These are phyloP conservation scores for Orbilia oligospora DNA, from an alignment of 2,329 filamentous ascomycete genomes.

Conservation along the genomic window DNA sequence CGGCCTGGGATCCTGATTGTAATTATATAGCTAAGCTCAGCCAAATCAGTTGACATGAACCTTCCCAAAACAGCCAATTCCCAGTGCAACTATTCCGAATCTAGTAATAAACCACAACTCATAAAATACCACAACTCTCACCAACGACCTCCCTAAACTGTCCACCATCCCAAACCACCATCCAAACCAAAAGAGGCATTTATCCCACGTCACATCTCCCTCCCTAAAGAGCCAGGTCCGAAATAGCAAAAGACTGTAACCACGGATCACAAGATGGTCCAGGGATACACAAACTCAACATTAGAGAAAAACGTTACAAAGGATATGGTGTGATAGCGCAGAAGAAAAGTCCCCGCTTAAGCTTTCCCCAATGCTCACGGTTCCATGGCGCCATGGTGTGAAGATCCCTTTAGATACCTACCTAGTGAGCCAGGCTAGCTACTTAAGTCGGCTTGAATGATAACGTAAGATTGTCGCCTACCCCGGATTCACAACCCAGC, in stretches of 20 bases:
- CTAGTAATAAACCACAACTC: not conserved
- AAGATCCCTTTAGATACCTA: not conserved
- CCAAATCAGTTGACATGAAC: too few relatives aligned
- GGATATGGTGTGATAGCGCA: not conserved
- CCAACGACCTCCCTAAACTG: not conserved
- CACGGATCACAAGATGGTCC: slow-evolving; percentile 5
- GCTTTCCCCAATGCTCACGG: not conserved
- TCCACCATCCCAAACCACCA: not conserved
- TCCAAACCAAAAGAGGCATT: slow-evolving; percentile 5
- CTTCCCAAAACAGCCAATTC: not conserved
- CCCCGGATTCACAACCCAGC: not conserved
- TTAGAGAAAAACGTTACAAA: not conserved
- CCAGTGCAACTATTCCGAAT: not conserved
- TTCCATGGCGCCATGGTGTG: not conserved
- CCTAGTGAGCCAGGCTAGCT: not conserved
- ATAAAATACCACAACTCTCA: slow-evolving; percentile 7
- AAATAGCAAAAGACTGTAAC: slow-evolving; percentile 13
- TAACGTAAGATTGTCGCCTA: not conserved
- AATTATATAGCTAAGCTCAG: too few relatives aligned
- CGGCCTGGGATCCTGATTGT: too few relatives aligned
- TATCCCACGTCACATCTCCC: not conserved
- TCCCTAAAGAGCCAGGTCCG: not conserved
- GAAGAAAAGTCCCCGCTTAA: slow-evolving; percentile 20
- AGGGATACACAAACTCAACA: too few relatives aligned
- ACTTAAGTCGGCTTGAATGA: not conserved